Base-by-base conservation (phyloP, 306 rosid genomes). In the Potentilla sterilis region DNA sequence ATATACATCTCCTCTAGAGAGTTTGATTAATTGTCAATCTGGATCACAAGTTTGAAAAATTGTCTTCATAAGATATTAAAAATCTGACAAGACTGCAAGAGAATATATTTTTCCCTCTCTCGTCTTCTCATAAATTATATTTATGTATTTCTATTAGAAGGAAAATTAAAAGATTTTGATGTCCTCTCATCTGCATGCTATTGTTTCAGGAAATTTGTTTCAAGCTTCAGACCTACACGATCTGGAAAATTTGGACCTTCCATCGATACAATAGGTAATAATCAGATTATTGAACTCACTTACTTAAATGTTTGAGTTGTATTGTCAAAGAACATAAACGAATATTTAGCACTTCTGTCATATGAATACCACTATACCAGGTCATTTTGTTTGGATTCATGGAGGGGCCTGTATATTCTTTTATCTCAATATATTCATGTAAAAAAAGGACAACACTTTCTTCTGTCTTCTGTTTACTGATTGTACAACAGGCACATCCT, bases 191-290 rank as follows among this genome's bases (percentile, higher is more conserved):
- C 58, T 28, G 51, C 58, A 48, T 64, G n/a, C 47, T 74, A 55
- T 81, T 54, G 63, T 83, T 86, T 76, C 88, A 95, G 99, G 97
- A 95, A 89, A 86, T 95, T 87, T 71, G 72, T 95, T 76, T 90
- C 99, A 75, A 92, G 86, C 86, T 78, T 89, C 43, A 90, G 91
- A 71, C 89, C 89, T 81, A 73, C 86, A 79, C 90, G 90, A 80
- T 77, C 78, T 48, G 97, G 97, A 72, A 86, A 83, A 48, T 72
- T 87, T 57, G 97, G 93, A 62, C 81, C 89, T 24, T 77, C 85
- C 74, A 64, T 85, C 67, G 92, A 92, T 83, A 87, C 86, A 46
- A 72, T 84, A 63, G 99, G 99, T 95, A 86, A 83, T 32, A 71
- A 48, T 64, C 75, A 79, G 78, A 71, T 57, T 44, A 54, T 24